phyloP scores from a whole-genome alignment of 169 alveolate species.

The Babesia ovis region DNA sequence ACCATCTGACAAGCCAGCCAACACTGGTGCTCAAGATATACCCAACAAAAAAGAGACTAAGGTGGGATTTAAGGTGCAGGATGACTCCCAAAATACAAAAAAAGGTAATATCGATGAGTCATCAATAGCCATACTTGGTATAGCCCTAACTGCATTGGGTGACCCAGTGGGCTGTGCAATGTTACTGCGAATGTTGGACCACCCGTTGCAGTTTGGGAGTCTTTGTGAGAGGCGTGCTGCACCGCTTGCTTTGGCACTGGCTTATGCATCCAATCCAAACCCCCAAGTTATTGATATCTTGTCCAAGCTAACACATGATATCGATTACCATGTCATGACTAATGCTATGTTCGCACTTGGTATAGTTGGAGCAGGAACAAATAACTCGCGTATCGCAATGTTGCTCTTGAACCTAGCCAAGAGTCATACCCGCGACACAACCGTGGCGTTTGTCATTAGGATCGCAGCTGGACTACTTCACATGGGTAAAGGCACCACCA shows the following conservation, averaged over 20 bases:
- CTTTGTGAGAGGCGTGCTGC: conserved; percentile 91
- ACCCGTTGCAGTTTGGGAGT: conserved; percentile 72
- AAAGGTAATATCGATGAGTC: conserved; percentile 71
- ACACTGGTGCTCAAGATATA: background rate
- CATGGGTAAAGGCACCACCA: conserved; percentile 96
- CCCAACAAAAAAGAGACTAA: background rate
- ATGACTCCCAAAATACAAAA: conserved; percentile 63
- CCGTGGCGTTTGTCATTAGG: conserved; percentile 93
- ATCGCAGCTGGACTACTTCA: conserved; percentile 91
- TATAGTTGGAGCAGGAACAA: conserved; percentile 92
- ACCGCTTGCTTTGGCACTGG: conserved; percentile 96
- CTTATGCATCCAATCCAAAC: conserved; percentile 93
- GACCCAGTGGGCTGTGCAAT: conserved; percentile 94
- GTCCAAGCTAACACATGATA: conserved; percentile 96
- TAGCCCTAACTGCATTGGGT: conserved; percentile 93
- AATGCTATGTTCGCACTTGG: conserved; percentile 97
- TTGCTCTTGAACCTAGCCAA: conserved; percentile 94
- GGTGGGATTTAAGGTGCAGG: conserved; percentile 34
- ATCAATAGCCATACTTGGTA: conserved; percentile 88
- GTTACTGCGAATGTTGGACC: conserved; percentile 83
- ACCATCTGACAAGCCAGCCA: background rate
- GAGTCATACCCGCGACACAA: conserved; percentile 90
- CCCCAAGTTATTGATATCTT: conserved; percentile 83
- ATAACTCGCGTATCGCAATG: conserved; percentile 95
- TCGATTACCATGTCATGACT: conserved; percentile 92